Evolutionary conservation across 345 rosid genomes (phyloP), one percentile per base, ranked within the genome.

Genomic region (Eucalyptus decipiens): DNA sequence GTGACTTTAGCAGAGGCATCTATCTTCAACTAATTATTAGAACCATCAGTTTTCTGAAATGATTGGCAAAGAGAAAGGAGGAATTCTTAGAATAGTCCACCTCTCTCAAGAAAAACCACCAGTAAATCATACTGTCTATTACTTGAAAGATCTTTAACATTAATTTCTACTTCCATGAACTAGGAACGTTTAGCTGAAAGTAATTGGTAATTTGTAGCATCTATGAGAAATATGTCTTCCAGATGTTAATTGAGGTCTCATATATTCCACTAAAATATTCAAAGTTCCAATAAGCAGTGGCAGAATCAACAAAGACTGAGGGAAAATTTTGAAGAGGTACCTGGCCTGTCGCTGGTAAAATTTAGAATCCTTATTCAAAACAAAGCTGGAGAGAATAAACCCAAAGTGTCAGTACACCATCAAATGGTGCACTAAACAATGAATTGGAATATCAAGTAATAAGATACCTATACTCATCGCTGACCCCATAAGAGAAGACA

Each of bases 401-500:
- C 34, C 45, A n/a, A 69, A 23, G n/a, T 50, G 37, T 86, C 45
- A 86, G 30, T n/a, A 80, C n/a, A 42, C 47, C 28, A 76, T 18
- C 85, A 40, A 76, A 76, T 26, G 9, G 30, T 11, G 47, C 85
- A 19, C 52, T 23, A 54, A 86, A 47, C 42, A 30, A 37, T 14
- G 81, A 80, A 89, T 42, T 30, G 7, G 23, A 58, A 89, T 7
- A 37, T 30, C 45, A 26, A 49, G 47, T 48, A 88, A 80, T 26
- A 23, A 48, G 21, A 37, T 89, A 96, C 97, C 98, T 98, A 92
- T 98, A 98, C 94, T 97, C 99, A 90, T 97, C 98, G 90, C 99
- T 97, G 86, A 94, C 98, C 83, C 98, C 98, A 91, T 95, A 97
- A 54, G 97, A 92, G 90, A 97, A 96, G 60, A 90, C 88, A 90